Evolutionary conservation across 176 grass and related monocot genomes (phyloP), one percentile per base, ranked within the genome.

Genomic region (Oryza rufipogon): DNA sequence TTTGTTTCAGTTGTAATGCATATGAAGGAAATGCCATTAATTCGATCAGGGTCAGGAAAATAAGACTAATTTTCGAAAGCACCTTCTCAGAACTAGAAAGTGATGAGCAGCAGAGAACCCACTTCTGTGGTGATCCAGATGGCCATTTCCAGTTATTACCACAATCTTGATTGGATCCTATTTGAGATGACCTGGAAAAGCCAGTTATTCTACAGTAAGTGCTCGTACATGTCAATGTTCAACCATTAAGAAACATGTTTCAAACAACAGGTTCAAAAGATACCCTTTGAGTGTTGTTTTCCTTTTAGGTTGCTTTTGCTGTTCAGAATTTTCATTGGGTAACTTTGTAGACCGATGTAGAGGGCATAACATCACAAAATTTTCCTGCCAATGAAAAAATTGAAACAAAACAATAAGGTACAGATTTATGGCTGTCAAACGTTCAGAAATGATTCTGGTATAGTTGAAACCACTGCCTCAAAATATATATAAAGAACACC

Each of bases 281-380:
- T 89, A 98, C 95, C 87, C 30, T 88, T 93, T 90, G 77, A 77
- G 45, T 83, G 82, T 39, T 67, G 33, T 7, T 46, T 36, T 95
- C 66, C 75, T 92, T 70, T 71, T 77, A 41, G 30, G 68, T 89
- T 92, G 84, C 75, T 91, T 92, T 91, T 81, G 82, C 45, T 22
- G 56, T 66, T 85, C 38, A 63, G 72, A 77, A 56, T 16, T 79
- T 84, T 98, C 95, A 32, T 45, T 76, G 14, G 91, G 92, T 65
- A 98, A 83, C 79, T 87, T 93, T 28, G 82, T 88, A 64, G 84
- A 89, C 22, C 11, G 66, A 84, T 98, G 95, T 19, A 95, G 84
- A 76, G 92, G 92, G 76, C 95, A 98, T 22, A 98, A 69, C 95
- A 98, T 93, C 75, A 98, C 92, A 93, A 98, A 98, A 49, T 98